Evolutionary conservation across 2,329 filamentous ascomycete species (phyloP).

Genomic region (Penicillium thymicola): DNA sequence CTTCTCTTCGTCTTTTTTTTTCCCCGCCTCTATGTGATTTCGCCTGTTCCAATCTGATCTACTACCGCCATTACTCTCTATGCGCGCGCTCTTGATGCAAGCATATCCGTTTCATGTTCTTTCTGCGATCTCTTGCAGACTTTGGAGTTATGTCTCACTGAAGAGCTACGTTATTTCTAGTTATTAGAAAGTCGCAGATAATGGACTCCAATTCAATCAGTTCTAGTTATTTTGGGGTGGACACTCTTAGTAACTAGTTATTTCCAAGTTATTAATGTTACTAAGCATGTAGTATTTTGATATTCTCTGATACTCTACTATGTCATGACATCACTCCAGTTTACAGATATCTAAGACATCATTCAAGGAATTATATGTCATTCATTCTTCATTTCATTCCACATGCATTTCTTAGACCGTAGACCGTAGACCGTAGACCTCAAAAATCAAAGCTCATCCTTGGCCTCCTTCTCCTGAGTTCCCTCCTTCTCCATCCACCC

Average conservation of each 20-base stretch:
- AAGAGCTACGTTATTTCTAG: conserved; percentile 12
- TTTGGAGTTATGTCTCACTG: not conserved
- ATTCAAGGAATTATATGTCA: conserved; percentile 4
- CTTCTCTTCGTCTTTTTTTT: not conserved
- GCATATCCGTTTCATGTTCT: conserved; percentile 10
- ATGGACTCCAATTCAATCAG: conserved; percentile 13
- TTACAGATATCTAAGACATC: not conserved
- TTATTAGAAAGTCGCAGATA: conserved; percentile 15
- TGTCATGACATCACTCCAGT: conserved; percentile 4
- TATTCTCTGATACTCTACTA: not conserved
- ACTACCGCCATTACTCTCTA: not conserved
- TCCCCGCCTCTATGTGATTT: not conserved
- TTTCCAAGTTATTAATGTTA: too few relatives aligned
- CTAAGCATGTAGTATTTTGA: not conserved
- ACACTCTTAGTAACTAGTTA: too few relatives aligned
- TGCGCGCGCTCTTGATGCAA: conserved; percentile 7
- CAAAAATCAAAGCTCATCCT: conserved; percentile 28
- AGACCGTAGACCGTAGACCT: conserved; percentile 3
- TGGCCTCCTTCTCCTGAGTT: conserved; percentile 12
- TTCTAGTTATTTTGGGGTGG: conserved; percentile 12
- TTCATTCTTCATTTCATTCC: conserved; percentile 20
- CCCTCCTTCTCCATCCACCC: conserved; percentile 27
- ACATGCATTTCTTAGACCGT: conserved; percentile 13
- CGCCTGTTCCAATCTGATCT: conserved; percentile 3
- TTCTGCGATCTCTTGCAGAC: conserved; percentile 9